Evolutionary conservation across 306 rosid species (phyloP).

Genomic region (Prunus salicina): DNA sequence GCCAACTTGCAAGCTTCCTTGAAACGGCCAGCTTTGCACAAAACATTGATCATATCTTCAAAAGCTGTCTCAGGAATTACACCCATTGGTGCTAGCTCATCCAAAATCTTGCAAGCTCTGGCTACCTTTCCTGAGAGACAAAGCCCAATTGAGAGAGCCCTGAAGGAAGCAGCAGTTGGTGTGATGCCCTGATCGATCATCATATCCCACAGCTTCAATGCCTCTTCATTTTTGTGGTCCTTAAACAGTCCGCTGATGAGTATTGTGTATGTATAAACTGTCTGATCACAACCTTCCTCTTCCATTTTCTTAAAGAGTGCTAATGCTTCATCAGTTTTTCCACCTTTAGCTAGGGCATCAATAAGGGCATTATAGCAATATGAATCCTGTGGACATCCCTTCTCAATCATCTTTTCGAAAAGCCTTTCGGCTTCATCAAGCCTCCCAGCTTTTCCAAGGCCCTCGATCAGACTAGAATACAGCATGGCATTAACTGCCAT

Average conservation of each 20-base stretch:
- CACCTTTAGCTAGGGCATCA: conserved; percentile 64
- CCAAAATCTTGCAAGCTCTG: conserved; percentile 84
- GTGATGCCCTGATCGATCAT: conserved; percentile 85
- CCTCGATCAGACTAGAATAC: conserved; percentile 77
- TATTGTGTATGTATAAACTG: conserved; percentile 75
- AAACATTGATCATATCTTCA: conserved; percentile 74
- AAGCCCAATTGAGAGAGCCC: conserved; percentile 78
- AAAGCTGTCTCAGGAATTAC: conserved; percentile 67
- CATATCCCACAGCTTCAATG: conserved; percentile 69
- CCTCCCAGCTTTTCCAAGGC: conserved; percentile 85
- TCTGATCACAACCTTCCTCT: conserved; percentile 74
- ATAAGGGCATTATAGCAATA: conserved; percentile 74
- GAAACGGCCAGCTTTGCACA: conserved; percentile 74
- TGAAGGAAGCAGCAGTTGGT: conserved; percentile 73
- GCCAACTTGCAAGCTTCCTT: conserved; percentile 94
- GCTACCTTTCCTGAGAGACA: conserved; percentile 88
- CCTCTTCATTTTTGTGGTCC: conserved; percentile 72
- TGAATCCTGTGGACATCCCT: conserved; percentile 68
- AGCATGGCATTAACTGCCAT: conserved; percentile 58
- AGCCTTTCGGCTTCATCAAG: conserved; percentile 70
- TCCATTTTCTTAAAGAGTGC: conserved; percentile 61
- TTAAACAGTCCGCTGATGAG: conserved; percentile 68
- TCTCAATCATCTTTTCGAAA: conserved; percentile 63
- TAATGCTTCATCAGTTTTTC: conserved; percentile 64
- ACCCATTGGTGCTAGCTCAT: conserved; percentile 88